Evolutionary conservation across 1,284 basidiomycete species (phyloP).

Genomic region (Ganoderma multipileum): DNA sequence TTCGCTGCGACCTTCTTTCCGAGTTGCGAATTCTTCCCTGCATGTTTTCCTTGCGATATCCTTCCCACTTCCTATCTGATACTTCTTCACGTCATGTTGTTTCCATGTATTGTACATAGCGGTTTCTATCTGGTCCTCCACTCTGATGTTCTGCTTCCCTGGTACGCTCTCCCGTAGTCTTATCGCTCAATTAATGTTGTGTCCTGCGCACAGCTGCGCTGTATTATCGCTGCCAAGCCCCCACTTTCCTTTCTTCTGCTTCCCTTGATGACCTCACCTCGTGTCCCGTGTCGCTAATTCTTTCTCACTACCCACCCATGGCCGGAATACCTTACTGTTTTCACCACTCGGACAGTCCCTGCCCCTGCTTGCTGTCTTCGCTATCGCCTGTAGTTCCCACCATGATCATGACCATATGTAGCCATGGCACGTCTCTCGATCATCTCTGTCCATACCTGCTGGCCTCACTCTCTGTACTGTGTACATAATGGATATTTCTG

Average conservation of each 20-base stretch:
- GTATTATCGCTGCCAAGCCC: conserved; percentile 6
- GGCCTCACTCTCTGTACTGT: conserved; percentile 21
- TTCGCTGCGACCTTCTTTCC: conserved; percentile 5
- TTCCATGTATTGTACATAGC: conserved; percentile 6
- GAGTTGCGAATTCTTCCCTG: conserved; percentile 1
- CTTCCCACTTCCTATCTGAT: conserved; percentile 17
- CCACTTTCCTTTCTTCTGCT: neutral
- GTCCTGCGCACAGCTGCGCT: conserved; percentile 30
- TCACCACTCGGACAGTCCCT: conserved; percentile 25
- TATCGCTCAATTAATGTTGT: conserved; percentile 37
- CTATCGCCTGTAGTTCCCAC: conserved; percentile 28
- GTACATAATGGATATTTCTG: conserved; percentile 28
- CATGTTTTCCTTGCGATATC: conserved; percentile 20
- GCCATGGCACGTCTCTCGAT: conserved; percentile 30
- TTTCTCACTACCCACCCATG: conserved; percentile 1
- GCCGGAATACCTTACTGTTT: conserved; percentile 26
- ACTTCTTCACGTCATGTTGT: conserved; percentile 17
- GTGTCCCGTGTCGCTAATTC: conserved; percentile 3
- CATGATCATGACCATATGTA: conserved; percentile 31
- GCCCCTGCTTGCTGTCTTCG: conserved; percentile 31
- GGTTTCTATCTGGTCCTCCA: conserved; percentile 2
- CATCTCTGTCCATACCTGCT: conserved; percentile 13
- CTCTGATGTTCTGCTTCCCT: conserved; percentile 3
- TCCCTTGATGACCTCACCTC: conserved; percentile 1
- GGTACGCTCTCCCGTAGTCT: conserved; percentile 30